Base-by-base conservation (phyloP, 805 yeast genomes). In the Yarrowia sp. region DNA sequence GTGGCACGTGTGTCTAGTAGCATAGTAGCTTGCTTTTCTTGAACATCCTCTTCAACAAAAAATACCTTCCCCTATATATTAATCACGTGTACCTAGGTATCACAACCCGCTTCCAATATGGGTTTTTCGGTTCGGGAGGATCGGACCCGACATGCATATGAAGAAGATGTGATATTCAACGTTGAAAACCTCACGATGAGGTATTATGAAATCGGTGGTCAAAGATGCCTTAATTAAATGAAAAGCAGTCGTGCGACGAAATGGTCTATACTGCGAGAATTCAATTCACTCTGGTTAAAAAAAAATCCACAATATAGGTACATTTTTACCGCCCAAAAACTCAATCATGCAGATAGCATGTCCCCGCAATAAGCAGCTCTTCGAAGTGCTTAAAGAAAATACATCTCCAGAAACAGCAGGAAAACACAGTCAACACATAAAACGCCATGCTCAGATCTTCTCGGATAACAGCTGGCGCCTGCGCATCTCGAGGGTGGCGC, bases 341-440 rank as follows among this genome's bases (percentile, higher is more conserved):
- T 38, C 46, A 54, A 54, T 54, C 61, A 54, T 54, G 61, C 61
- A 54, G 43, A 35, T 35, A 51, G 35, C 59, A 51, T 35, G 59
- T 51, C 61, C 46, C 61, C 61, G 46, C 44, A 35, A 38, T 33
- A 51, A 51, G 58, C 58, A 51, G 40, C 58, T 33, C 41, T 51
- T 22, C 28, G 36, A 19, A 4, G 21, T 17, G 14, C 36, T 17
- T 14, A 8, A 11, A 32, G 41, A 51, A 33, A 51, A 51, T 22
- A 33, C 58, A 48, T 48, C 54, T 22, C 38, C 17, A 32, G 28
- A 46, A 17, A 11, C 36, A 11, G 17, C 52, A n/a, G 36, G 26
- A 32, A 21, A 17, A 28, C 52, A 32, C 59, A 33, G 4, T n/a
- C 43, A 5, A 17, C 24, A 9, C 41, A 51, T 24, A 11, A 28